Percentiles rank a stretch among this genome's conserved stretches.
phyloP scores from a whole-genome alignment of 1,284 basidiomycete genomes.

The Austroboletus niveus region DNA sequence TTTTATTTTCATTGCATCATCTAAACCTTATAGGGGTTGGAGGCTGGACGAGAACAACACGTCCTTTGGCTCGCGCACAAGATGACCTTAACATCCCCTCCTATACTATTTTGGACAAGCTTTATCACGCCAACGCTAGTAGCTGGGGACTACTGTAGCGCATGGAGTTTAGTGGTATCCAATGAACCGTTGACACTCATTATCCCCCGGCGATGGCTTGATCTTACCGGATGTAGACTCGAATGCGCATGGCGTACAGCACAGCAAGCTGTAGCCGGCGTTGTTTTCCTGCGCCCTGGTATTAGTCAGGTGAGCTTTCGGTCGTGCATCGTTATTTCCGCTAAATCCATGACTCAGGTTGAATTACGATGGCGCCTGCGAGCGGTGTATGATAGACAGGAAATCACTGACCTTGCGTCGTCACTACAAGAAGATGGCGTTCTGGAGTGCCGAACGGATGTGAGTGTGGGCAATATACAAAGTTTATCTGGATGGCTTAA shows the following conservation, averaged over 20 bases:
- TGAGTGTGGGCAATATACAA: conserved; percentile 15
- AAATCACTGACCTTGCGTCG: conserved; percentile 63
- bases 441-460: conserved; percentile 37
- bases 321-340: background rate
- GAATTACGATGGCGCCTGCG: conserved; percentile 67
- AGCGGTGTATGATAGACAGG: conserved; percentile 71
- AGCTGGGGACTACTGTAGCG: conserved; percentile 43
- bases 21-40: conserved; percentile 16
- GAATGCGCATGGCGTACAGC: conserved; percentile 68
- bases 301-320: conserved; percentile 60
- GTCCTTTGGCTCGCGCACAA: conserved; percentile 37
- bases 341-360: conserved; percentile 40
- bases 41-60: conserved; percentile 10
- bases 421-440: conserved; percentile 52
- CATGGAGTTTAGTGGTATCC: conserved; percentile 62
- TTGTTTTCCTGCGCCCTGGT: conserved; percentile 69
- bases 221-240: conserved; percentile 63
- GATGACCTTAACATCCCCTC: conserved; percentile 47
- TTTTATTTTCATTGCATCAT: background rate
- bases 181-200: conserved; percentile 43
- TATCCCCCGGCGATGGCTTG: conserved; percentile 75
- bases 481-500: conserved; percentile 25
- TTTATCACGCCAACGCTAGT: conserved; percentile 53
- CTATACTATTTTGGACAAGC: conserved; percentile 67
- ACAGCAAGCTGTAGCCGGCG: conserved; percentile 61